These are phyloP conservation scores for Herpetospermum pedunculosum DNA, from an alignment of 306 rosid species.

Conservation along the genomic window DNA sequence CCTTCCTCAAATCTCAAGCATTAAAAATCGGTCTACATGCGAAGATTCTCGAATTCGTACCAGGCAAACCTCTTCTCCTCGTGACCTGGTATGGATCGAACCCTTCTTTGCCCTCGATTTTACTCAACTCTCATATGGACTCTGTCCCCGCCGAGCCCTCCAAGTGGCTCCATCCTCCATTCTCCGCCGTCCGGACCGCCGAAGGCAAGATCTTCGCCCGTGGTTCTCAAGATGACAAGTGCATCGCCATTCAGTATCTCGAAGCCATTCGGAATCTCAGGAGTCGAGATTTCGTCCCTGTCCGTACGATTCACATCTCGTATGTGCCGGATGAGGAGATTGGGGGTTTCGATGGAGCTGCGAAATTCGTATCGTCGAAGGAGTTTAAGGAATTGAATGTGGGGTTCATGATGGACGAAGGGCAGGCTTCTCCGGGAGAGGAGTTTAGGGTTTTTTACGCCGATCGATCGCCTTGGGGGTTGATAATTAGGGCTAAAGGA, in stretches of 20 bases:
- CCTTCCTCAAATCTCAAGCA: slow-evolving; percentile 61
- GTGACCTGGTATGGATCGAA: slow-evolving; percentile 69
- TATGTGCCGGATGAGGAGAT: slow-evolving; percentile 84
- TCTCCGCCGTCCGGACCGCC: slow-evolving; percentile 44
- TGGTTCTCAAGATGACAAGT: slow-evolving; percentile 90
- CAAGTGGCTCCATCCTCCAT: slow-evolving; percentile 83
- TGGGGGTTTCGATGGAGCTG: slow-evolving; percentile 53
- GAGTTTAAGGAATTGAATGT: slow-evolving; percentile 40
- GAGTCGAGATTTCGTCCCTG: slow-evolving; percentile 21
- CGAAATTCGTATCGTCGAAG: slow-evolving; percentile 38
- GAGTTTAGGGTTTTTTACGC: slow-evolving; percentile 70
- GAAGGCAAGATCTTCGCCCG: slow-evolving; percentile 69
- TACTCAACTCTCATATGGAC: slow-evolving; percentile 89
- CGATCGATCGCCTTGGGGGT: slow-evolving; percentile 63
- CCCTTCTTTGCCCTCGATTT: slow-evolving; percentile 62
- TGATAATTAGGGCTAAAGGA: slow-evolving; percentile 55
- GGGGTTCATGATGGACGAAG: slow-evolving; percentile 76
- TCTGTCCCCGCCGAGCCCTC: slow-evolving; percentile 82
- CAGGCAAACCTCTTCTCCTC: slow-evolving; percentile 59
- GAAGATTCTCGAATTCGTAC: slow-evolving; percentile 36
- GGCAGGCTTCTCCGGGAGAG: slow-evolving; percentile 63
- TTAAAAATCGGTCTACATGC: slow-evolving; percentile 24
- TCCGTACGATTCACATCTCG: slow-evolving; percentile 59
- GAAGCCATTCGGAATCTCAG: slow-evolving; percentile 66
- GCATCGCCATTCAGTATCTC: slow-evolving; percentile 69